Evolutionary conservation across 495 filamentous ascomycete species (phyloP).

Genomic region (Terfezia boudieri): DNA sequence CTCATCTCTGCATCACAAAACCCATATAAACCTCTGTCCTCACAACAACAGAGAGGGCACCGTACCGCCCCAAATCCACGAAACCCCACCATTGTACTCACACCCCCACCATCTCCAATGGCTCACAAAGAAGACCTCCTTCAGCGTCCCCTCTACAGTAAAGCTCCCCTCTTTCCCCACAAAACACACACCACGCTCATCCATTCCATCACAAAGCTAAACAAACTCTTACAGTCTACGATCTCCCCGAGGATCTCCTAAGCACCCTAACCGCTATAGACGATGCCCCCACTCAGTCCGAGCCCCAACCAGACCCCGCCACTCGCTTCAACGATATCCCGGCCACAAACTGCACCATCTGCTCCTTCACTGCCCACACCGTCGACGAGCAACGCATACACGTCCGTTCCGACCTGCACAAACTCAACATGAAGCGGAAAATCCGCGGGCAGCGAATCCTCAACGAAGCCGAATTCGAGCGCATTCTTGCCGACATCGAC

Average conservation of each 20-base stretch:
- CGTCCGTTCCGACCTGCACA: constrained; percentile 74
- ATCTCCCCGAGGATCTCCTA: constrained; percentile 61
- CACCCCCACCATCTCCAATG: background rate
- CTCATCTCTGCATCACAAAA: too few species aligned
- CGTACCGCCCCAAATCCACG: too few species aligned
- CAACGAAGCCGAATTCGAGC: constrained; percentile 59
- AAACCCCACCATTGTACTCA: background rate
- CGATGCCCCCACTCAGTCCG: constrained; percentile 18
- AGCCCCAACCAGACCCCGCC: constrained; percentile 9
- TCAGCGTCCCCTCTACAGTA: constrained; percentile 43
- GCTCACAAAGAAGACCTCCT: constrained; percentile 29
- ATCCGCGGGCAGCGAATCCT: constrained; percentile 45
- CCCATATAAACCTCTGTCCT: too few species aligned
- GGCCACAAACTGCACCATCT: constrained; percentile 64
- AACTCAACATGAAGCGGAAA: constrained; percentile 85
- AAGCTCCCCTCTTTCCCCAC: background rate
- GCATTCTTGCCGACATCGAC: constrained; percentile 49
- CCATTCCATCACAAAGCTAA: background rate
- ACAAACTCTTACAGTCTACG: constrained; percentile 39
- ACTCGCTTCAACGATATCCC: background rate
- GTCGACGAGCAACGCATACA: constrained; percentile 70
- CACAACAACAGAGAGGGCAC: too few species aligned
- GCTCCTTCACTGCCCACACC: constrained; percentile 40
- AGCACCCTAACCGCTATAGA: constrained; percentile 39
- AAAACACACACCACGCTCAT: constrained; percentile 1